Percentiles rank a stretch among this genome's conserved stretches.
These are phyloP conservation scores for Neurospora intermedia DNA, from an alignment of 495 filamentous ascomycete species.

Conservation along the genomic window DNA sequence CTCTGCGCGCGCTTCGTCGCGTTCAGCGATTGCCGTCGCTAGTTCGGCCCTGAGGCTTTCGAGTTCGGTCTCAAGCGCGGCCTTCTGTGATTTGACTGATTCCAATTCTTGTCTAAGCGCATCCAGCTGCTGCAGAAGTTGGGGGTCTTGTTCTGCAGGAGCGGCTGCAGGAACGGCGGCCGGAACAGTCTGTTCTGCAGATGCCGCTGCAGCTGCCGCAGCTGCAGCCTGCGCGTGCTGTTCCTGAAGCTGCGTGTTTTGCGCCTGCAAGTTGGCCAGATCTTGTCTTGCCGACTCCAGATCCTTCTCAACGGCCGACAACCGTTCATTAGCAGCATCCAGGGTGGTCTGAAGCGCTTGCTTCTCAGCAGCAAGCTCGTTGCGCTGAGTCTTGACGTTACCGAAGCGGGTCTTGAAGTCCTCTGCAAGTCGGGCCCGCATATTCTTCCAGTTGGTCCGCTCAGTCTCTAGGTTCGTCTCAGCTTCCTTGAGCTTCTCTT, in stretches of 20 bases:
- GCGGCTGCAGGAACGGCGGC: background rate
- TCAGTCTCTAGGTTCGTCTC: conserved; percentile 34
- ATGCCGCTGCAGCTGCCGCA: conserved; percentile 3
- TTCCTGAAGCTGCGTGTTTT: conserved; percentile 20
- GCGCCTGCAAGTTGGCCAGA: conserved; percentile 27
- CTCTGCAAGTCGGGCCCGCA: conserved; percentile 30
- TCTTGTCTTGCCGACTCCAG: conserved; percentile 26
- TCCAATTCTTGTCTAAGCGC: conserved; percentile 28
- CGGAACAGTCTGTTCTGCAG: conserved; percentile 4
- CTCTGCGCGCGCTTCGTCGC: conserved; percentile 36
- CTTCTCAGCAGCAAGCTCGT: conserved; percentile 31
- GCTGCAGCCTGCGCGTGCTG: conserved; percentile 9
- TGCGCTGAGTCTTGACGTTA: conserved; percentile 28
- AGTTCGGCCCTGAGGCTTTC: conserved; percentile 34
- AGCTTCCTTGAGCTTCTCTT: conserved; percentile 39
- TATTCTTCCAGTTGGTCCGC: conserved; percentile 31
- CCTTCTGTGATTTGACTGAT: conserved; percentile 29
- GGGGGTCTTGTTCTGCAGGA: conserved; percentile 22
- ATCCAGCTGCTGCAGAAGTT: conserved; percentile 64
- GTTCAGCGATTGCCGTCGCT: conserved; percentile 29
- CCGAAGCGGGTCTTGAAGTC: conserved; percentile 37
- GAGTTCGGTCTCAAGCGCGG: conserved; percentile 32
- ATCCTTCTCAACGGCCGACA: conserved; percentile 27
- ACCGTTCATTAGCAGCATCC: conserved; percentile 19
- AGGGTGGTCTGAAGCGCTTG: conserved; percentile 24